These are phyloP conservation scores for Blakeslea trispora DNA, from an alignment of 371 early-diverging fungal species.

Conservation along the genomic window DNA sequence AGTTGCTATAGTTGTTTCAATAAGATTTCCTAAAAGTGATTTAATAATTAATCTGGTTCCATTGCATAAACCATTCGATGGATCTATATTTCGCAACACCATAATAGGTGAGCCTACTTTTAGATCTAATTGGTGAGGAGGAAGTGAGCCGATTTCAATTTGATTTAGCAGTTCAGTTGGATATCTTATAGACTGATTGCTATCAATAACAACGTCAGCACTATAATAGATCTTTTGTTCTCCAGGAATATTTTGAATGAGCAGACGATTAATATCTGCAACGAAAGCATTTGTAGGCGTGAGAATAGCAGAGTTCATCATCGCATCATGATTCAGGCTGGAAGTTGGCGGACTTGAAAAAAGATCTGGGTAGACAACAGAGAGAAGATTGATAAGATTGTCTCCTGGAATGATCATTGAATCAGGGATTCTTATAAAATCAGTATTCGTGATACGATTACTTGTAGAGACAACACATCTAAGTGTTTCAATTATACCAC, in stretches of 20 bases:
- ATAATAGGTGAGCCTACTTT: neutral
- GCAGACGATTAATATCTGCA: neutral
- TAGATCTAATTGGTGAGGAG: neutral
- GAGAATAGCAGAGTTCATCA: neutral
- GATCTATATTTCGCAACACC: neutral
- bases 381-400: no score
- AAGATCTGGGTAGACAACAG: no score
- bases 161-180: neutral
- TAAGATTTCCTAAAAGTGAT: neutral
- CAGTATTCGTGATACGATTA: no score
- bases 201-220: neutral
- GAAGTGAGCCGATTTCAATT: neutral
- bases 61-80: neutral
- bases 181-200: neutral
- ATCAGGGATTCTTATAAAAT: no score
- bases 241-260: neutral
- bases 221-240: neutral
- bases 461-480: no score
- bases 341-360: no score
- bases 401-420: no score
- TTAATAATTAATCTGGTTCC: constrained; percentile 1
- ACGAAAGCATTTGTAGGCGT: neutral
- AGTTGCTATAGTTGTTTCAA: neutral
- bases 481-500: no score
- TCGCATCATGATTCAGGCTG: neutral